Evolutionary conservation across 1,284 basidiomycete species (phyloP).

Genomic region (Leucoagaricus sp.): DNA sequence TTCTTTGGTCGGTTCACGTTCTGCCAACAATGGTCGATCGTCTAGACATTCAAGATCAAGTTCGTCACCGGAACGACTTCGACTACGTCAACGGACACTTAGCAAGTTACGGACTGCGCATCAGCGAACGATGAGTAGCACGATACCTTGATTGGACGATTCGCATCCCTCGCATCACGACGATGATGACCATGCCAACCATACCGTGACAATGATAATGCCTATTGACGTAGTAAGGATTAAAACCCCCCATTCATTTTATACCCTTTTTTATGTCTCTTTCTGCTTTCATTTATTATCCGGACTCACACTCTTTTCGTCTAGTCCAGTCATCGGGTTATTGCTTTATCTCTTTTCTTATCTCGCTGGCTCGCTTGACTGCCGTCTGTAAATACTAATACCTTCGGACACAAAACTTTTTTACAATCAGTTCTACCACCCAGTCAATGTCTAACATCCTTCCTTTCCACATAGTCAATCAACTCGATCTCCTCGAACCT

Average conservation of each 20-base stretch:
- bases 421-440: slow-evolving; percentile 8
- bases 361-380: too few species aligned
- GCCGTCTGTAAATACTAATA: slow-evolving; percentile 10
- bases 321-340: neutral
- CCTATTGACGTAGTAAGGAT: neutral
- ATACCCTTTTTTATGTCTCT: neutral
- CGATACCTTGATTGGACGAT: slow-evolving; percentile 6
- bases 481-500: neutral
- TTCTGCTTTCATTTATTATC: neutral
- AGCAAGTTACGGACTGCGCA: neutral
- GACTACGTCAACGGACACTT: slow-evolving; percentile 7
- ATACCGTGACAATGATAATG: too few species aligned
- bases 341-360: neutral
- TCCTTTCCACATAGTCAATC: slow-evolving; percentile 7
- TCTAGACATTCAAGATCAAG: slow-evolving; percentile 4
- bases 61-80: slow-evolving; percentile 1
- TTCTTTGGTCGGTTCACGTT: too few species aligned
- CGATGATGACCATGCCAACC: too few species aligned
- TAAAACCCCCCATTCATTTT: neutral
- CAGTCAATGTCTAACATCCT: slow-evolving; percentile 7
- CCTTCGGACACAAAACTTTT: neutral
- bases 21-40: neutral
- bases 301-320: neutral
- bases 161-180: neutral
- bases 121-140: slow-evolving; percentile 1